Evolutionary conservation across 768 basidiomycete genomes (phyloP).

Genomic region (Tylopilus rubrobrunneus): DNA sequence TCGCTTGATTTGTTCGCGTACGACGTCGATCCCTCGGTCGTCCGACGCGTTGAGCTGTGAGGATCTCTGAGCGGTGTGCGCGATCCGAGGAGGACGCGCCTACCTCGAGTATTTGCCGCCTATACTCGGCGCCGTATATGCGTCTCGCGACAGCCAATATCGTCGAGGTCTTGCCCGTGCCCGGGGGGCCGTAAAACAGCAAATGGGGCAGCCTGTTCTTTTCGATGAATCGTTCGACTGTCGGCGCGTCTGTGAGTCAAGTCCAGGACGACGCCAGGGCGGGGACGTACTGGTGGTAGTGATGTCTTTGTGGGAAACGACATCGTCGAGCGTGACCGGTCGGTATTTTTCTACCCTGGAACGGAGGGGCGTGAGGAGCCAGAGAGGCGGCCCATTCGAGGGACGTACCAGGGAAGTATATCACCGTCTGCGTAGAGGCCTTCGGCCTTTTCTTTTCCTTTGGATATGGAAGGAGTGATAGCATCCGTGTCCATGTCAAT

Average conservation of each 20-base stretch:
- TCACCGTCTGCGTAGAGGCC: slow-evolving; percentile 51
- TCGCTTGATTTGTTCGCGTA: slow-evolving; percentile 97
- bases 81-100: slow-evolving; percentile 7
- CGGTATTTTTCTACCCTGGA: slow-evolving; percentile 97
- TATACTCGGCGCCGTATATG: slow-evolving; percentile 84
- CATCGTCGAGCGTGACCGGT: slow-evolving; percentile 86
- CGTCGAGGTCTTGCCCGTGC: slow-evolving; percentile 97
- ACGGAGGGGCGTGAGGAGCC: background rate
- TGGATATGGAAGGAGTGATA: slow-evolving; percentile 32
- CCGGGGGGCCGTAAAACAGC: slow-evolving; percentile 96
- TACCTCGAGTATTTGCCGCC: slow-evolving; percentile 94
- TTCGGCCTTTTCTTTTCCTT: slow-evolving; percentile 69
- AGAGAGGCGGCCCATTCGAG: background rate
- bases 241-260: slow-evolving; percentile 4
- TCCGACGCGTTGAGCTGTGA: slow-evolving; percentile 92
- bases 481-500: slow-evolving; percentile 47
- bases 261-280: background rate
- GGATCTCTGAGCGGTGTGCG: slow-evolving; percentile 1
- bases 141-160: slow-evolving; percentile 93
- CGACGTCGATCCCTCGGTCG: slow-evolving; percentile 97
- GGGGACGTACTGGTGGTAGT: slow-evolving; percentile 73
- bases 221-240: slow-evolving; percentile 96
- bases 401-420: slow-evolving; percentile 77
- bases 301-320: slow-evolving; percentile 96
- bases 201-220: slow-evolving; percentile 93